Base-by-base conservation (phyloP, 805 yeast species). In the Sugiyamaella qingdaonensis region DNA sequence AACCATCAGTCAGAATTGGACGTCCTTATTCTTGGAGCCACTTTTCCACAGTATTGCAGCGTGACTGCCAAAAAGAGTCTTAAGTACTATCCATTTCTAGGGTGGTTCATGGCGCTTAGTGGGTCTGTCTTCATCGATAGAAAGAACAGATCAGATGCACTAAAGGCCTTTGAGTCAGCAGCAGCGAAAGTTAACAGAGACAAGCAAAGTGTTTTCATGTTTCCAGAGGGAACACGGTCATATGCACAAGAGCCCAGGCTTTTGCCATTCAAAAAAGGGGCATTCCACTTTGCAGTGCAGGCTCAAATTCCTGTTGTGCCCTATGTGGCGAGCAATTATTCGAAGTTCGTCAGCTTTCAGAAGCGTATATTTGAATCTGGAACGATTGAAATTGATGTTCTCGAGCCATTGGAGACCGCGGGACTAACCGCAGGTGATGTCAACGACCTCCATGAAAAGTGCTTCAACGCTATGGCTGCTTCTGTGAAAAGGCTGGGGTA, bases 161-260 rank as follows among this genome's bases (percentile, higher is more conserved):
- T 88, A 53, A 75, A 73, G 53, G 86, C 94, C 9, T 79, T 94
- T 66, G 84, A 84, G 50, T 68, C 71, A 11, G 96, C 97, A 3
- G 77, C 88, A 50, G 68, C 70, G 10, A 74, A 75, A 24, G 75
- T 94, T 68, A 84, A 82, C 65, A 64, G 68, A 3, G 75, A 82
- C 47, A 81, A 82, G 64, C 84, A 91, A 61, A 88, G 86, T 13
- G 77, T 94, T 21, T 94, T 85, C 78, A 82, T 94, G 72, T 94
- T 91, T 76, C 97, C 98, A 24, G 99, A 94, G 71, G 99, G 99
- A 27, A 94, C 99, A 1, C 81, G 99, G 70, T 89, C 97, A 0
- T 86, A 85, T 58, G 72, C 86, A 10, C 70, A 79, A 21, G 77
- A 76, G 34, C 84, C 95, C 48, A 81, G 77, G 2, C 71, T 94